phyloP scores from a whole-genome alignment of 768 basidiomycete species.

The Cubamyces lactineus region DNA sequence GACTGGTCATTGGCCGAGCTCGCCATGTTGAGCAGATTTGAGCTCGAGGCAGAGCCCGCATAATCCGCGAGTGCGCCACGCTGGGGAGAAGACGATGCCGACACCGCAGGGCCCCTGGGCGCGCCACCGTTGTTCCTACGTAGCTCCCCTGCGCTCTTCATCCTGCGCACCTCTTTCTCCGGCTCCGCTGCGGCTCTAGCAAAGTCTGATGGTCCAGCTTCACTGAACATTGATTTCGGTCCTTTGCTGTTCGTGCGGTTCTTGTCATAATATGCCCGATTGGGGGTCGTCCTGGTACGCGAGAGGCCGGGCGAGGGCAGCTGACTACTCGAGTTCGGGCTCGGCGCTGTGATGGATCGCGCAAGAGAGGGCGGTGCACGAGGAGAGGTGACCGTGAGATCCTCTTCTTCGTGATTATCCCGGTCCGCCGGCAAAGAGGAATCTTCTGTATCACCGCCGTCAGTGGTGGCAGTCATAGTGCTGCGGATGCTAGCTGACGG shows the following conservation, averaged over 20 bases:
- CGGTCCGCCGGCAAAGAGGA: conserved; percentile 46
- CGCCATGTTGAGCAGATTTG: conserved; percentile 56
- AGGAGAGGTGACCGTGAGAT: conserved; percentile 67
- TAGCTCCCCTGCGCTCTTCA: conserved; percentile 88
- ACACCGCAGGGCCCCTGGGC: conserved; percentile 30
- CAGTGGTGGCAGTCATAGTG: conserved; percentile 48
- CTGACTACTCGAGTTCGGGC: conserved; percentile 26
- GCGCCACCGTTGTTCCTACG: conserved; percentile 49
- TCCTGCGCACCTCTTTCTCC: conserved; percentile 71
- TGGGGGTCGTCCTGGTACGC: conserved; percentile 78
- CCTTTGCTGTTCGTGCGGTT: conserved; percentile 29
- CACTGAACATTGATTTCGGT: conserved; percentile 25
- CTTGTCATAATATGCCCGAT: conserved; percentile 42
- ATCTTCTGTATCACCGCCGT: conserved; percentile 52
- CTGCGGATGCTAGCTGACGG: conserved; percentile 51
- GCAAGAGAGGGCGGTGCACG: conserved; percentile 54
- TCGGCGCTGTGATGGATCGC: conserved; percentile 50
- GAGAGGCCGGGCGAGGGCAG: conserved; percentile 49
- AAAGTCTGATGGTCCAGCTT: conserved; percentile 22
- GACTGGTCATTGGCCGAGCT: conserved; percentile 39
- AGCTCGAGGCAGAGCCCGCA: conserved; percentile 67
- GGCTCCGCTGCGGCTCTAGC: conserved; percentile 10
- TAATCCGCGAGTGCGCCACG: conserved; percentile 53
- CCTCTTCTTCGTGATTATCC: conserved; percentile 58
- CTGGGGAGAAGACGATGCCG: conserved; percentile 39